Percentiles rank a stretch among this genome's conserved stretches.
These are phyloP conservation scores for Byssoonygena ceratinophila DNA, from an alignment of 2,329 filamentous ascomycete genomes.

Conservation along the genomic window DNA sequence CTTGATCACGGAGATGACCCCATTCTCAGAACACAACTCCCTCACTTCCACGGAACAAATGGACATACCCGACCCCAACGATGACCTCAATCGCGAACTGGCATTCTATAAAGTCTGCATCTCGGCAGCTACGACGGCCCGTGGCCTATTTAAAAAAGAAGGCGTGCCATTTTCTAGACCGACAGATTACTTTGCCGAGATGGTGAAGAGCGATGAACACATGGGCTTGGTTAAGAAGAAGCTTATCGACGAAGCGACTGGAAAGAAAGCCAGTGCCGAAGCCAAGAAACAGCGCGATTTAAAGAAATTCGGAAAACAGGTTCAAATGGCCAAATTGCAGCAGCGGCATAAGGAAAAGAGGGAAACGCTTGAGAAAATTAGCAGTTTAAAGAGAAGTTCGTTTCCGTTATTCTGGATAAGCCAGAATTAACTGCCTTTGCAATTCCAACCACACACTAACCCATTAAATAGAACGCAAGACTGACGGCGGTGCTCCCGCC, in stretches of 20 bases:
- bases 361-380: constrained; percentile 91
- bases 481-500: constrained; percentile 48
- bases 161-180: constrained; percentile 78
- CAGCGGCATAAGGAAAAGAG: constrained; percentile 87
- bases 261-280: constrained; percentile 85
- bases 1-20: constrained; percentile 49
- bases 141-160: constrained; percentile 66
- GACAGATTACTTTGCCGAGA: constrained; percentile 94
- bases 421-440: background rate
- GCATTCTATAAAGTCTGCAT: constrained; percentile 87
- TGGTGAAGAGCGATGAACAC: constrained; percentile 96
- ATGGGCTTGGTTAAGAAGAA: constrained; percentile 96
- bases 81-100: constrained; percentile 84
- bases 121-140: constrained; percentile 62
- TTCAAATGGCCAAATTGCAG: constrained; percentile 90
- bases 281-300: constrained; percentile 85
- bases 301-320: constrained; percentile 98
- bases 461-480: constrained; percentile 63
- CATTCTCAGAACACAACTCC: constrained; percentile 75
- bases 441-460: background rate
- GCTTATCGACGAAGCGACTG: constrained; percentile 79
- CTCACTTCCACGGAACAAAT: constrained; percentile 59
- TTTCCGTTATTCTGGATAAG: too few species aligned
- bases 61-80: constrained; percentile 70
- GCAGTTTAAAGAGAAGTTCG: constrained; percentile 87